phyloP scores from a whole-genome alignment of 2,329 filamentous ascomycete species.

The Penicillium hordei region DNA sequence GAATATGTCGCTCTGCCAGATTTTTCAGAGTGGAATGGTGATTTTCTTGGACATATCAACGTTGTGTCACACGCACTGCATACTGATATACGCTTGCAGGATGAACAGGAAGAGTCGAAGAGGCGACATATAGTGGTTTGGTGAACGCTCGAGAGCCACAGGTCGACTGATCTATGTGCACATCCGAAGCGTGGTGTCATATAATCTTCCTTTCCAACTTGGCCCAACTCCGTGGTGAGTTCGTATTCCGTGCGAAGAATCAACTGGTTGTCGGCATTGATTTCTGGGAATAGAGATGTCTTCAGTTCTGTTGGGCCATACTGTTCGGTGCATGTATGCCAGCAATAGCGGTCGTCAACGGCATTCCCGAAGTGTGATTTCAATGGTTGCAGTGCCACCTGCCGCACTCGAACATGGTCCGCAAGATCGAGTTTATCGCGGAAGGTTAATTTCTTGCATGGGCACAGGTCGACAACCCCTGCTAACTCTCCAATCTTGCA shows the following conservation, averaged over 20 bases:
- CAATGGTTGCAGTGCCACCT: constrained; percentile 28
- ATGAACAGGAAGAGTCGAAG: constrained; percentile 35
- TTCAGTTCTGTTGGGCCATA: constrained; percentile 38
- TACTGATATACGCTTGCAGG: constrained; percentile 38
- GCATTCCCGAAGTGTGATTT: constrained; percentile 30
- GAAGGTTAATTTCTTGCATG: constrained; percentile 43
- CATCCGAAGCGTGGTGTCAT: constrained; percentile 44
- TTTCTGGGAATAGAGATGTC: constrained; percentile 38
- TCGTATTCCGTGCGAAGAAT: constrained; percentile 40
- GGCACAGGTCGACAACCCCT: constrained; percentile 41
- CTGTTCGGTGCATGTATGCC: constrained; percentile 39
- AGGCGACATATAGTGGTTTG: constrained; percentile 39
- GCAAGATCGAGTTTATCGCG: constrained; percentile 39
- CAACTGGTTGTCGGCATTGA: constrained; percentile 34
- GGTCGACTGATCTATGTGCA: constrained; percentile 41
- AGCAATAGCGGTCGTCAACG: constrained; percentile 36
- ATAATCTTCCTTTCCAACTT: constrained; percentile 39
- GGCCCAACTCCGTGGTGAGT: constrained; percentile 34
- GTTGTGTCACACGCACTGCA: constrained; percentile 37
- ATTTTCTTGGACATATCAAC: constrained; percentile 37
- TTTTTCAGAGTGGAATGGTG: constrained; percentile 29
- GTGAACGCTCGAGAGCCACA: constrained; percentile 43
- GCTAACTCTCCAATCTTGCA: constrained; percentile 38
- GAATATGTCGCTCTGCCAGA: constrained; percentile 33
- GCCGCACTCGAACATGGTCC: constrained; percentile 34